Conservation (phyloP, 2,329 filamentous ascomycete species). For the Scortechinia acanthostroma region DNA sequence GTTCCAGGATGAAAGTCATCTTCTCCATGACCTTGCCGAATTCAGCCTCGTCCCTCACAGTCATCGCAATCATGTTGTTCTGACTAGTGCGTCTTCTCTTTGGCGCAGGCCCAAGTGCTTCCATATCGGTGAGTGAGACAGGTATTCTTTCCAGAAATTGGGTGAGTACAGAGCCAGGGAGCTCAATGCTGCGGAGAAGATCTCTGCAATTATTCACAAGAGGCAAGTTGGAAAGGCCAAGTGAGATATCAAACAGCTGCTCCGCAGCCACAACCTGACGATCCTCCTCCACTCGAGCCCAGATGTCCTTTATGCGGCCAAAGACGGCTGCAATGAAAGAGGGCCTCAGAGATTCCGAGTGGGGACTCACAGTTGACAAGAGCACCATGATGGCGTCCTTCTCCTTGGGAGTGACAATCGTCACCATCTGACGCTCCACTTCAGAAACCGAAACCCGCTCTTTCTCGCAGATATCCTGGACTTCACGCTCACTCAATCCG, state of each 20-base stretch:
- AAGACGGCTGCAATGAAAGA: slow-evolving; percentile 62
- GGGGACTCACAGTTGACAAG: slow-evolving; percentile 35
- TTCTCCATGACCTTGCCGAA: slow-evolving; percentile 64
- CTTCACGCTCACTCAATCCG: slow-evolving; percentile 39
- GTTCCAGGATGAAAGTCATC: slow-evolving; percentile 79
- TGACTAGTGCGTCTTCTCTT: slow-evolving; percentile 74
- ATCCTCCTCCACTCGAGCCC: slow-evolving; percentile 64
- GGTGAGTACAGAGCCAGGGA: slow-evolving; percentile 24
- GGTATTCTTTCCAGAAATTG: not conserved
- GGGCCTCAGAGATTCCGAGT: slow-evolving; percentile 29
- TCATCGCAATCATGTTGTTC: slow-evolving; percentile 63
- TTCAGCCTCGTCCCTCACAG: slow-evolving; percentile 53
- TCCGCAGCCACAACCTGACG: slow-evolving; percentile 51
- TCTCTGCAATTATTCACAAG: slow-evolving; percentile 33
- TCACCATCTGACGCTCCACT: slow-evolving; percentile 35
- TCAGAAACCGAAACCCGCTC: slow-evolving; percentile 19
- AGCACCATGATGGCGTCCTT: slow-evolving; percentile 39
- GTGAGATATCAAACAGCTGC: slow-evolving; percentile 53
- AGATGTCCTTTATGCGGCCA: slow-evolving; percentile 62
- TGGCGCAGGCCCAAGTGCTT: slow-evolving; percentile 63
- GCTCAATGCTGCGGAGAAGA: slow-evolving; percentile 66
- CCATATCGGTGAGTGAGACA: slow-evolving; percentile 18
- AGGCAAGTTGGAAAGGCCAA: slow-evolving; percentile 24
- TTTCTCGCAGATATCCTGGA: slow-evolving; percentile 34
- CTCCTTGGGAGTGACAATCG: slow-evolving; percentile 45